Conservation (phyloP, 2,329 filamentous ascomycete genomes). For the Pseudocercospora ulei region DNA sequence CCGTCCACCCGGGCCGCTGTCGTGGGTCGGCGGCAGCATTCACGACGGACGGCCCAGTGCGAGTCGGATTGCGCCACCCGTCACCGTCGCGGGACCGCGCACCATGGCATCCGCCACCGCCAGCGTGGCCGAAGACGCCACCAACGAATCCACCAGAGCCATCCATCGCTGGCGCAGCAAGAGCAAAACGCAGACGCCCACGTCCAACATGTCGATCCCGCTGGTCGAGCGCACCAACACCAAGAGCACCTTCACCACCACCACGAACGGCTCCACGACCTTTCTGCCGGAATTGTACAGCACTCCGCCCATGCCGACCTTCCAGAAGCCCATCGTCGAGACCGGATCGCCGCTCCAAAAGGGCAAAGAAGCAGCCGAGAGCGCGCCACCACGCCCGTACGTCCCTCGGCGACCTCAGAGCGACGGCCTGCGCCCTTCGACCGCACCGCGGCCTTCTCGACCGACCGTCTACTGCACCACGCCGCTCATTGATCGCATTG, state of each 20-base stretch:
- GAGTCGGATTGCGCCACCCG: neutral
- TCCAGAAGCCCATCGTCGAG: constrained; percentile 26
- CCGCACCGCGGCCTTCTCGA: neutral
- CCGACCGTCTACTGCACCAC: constrained; percentile 13
- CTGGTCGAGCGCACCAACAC: constrained; percentile 23
- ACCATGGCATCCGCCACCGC: constrained; percentile 18
- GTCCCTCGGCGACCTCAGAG: constrained; percentile 6
- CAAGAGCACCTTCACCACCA: constrained; percentile 16
- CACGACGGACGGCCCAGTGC: too few relatives aligned
- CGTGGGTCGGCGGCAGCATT: constrained; percentile 10
- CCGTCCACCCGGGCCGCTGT: constrained; percentile 16
- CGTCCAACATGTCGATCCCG: constrained; percentile 15
- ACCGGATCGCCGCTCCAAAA: constrained; percentile 11
- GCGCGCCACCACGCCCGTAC: constrained; percentile 13
- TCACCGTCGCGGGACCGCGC: constrained; percentile 11
- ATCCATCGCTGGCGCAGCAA: constrained; percentile 21
- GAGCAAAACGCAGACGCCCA: constrained; percentile 12
- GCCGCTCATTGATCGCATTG: constrained; percentile 23
- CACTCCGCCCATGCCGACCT: constrained; percentile 30
- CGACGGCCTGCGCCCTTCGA: too few relatives aligned
- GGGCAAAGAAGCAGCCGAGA: constrained; percentile 5
- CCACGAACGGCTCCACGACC: constrained; percentile 20
- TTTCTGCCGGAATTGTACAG: constrained; percentile 29
- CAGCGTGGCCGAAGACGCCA: constrained; percentile 15
- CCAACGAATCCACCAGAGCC: constrained; percentile 14